phyloP scores from a whole-genome alignment of 345 rosid species.

The Corchorus capsularis region DNA sequence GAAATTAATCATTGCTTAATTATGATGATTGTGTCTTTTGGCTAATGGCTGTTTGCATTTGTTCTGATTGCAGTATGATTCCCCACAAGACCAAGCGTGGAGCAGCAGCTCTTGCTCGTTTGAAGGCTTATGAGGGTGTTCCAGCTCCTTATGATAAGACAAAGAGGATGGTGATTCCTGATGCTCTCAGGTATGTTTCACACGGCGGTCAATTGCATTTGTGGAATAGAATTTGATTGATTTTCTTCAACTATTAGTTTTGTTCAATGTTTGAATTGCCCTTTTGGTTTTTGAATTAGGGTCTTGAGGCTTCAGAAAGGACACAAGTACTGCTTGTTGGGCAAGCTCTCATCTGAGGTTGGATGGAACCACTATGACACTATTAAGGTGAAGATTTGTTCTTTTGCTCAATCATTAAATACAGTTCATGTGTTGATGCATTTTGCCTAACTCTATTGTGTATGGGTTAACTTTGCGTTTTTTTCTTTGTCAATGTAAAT shows the following conservation, averaged over 20 bases:
- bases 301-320: constrained; percentile 67
- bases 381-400: constrained; percentile 52
- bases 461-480: neutral
- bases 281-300: constrained; percentile 34
- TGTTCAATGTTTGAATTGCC: neutral
- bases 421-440: neutral
- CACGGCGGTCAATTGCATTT: neutral
- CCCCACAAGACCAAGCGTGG: constrained; percentile 87
- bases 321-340: constrained; percentile 71
- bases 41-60: neutral
- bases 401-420: neutral
- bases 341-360: constrained; percentile 72
- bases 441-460: neutral
- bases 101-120: constrained; percentile 66
- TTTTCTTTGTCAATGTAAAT: neutral
- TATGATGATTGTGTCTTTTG: neutral
- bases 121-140: constrained; percentile 75
- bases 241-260: neutral
- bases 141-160: constrained; percentile 78
- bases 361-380: constrained; percentile 89
- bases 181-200: constrained; percentile 70
- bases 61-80: constrained; percentile 54
- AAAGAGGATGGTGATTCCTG: constrained; percentile 88
- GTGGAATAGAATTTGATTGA: neutral
- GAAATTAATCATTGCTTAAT: neutral